Percentiles rank a stretch among this genome's conserved stretches.
phyloP scores from a whole-genome alignment of 1,139 yeast genomes.

The Hyphopichia fennica region DNA sequence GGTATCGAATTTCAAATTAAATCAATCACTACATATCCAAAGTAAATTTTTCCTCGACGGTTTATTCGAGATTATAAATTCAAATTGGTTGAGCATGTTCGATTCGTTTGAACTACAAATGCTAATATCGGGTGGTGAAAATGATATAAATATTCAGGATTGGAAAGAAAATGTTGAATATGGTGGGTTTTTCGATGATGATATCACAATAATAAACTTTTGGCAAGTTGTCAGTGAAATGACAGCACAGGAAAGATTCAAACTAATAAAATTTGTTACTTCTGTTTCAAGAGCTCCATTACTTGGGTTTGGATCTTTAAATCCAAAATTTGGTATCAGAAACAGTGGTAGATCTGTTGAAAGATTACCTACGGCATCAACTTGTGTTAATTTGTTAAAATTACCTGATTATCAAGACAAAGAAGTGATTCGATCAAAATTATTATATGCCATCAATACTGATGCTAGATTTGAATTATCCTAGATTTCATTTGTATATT shows the following conservation, averaged over 20 bases:
- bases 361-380: slow-evolving; percentile 86
- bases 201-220: slow-evolving; percentile 57
- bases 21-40: slow-evolving; percentile 59
- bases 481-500: too few species aligned
- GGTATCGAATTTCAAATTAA: slow-evolving; percentile 76
- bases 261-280: slow-evolving; percentile 81
- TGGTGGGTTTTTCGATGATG: slow-evolving; percentile 64
- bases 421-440: slow-evolving; percentile 54
- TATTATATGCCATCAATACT: slow-evolving; percentile 73
- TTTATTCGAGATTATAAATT: slow-evolving; percentile 62
- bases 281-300: slow-evolving; percentile 91
- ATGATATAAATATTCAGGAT: slow-evolving; percentile 69
- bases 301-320: slow-evolving; percentile 73
- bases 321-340: slow-evolving; percentile 80
- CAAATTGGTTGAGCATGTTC: slow-evolving; percentile 81
- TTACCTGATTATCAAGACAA: slow-evolving; percentile 79
- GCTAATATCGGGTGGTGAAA: slow-evolving; percentile 78
- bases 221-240: slow-evolving; percentile 81
- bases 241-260: slow-evolving; percentile 56
- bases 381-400: slow-evolving; percentile 86
- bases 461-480: slow-evolving; percentile 88
- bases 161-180: slow-evolving; percentile 62
- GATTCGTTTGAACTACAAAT: slow-evolving; percentile 80
- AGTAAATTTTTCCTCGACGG: slow-evolving; percentile 71
- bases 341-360: slow-evolving; percentile 56